Evolutionary conservation across 164 flowering plant genomes (phyloP).

Genomic region (Nymphaea thermarum): DNA sequence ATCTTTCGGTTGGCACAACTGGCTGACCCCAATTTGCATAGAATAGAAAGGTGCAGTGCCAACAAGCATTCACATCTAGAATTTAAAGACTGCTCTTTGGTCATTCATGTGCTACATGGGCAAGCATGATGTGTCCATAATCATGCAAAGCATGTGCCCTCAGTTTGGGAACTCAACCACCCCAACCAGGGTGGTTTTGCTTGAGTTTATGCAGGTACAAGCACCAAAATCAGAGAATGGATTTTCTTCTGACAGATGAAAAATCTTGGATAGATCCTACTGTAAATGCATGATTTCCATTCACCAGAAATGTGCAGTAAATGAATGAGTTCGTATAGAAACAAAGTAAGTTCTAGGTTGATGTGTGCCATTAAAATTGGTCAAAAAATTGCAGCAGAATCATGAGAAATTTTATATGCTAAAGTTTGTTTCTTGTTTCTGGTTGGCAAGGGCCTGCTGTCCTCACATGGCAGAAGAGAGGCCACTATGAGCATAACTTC

Average conservation of each 20-base stretch:
- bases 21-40: background rate
- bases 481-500: background rate
- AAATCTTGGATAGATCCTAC: too few species aligned
- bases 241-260: too few species aligned
- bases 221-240: background rate
- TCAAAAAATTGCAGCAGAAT: background rate
- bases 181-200: background rate
- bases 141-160: background rate
- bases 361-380: background rate
- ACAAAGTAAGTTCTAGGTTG: background rate
- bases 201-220: background rate
- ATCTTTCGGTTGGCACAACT: background rate
- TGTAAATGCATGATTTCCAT: background rate
- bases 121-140: background rate
- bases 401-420: background rate
- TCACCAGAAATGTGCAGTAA: background rate
- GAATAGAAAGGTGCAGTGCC: background rate
- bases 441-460: background rate
- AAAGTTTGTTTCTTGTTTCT: background rate
- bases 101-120: background rate
- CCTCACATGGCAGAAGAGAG: background rate
- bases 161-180: background rate
- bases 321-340: background rate
- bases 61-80: background rate
- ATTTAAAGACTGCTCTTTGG: background rate